Conservation (phyloP, 202 grass and related monocot species). For the Tripidium arundinaceum region DNA sequence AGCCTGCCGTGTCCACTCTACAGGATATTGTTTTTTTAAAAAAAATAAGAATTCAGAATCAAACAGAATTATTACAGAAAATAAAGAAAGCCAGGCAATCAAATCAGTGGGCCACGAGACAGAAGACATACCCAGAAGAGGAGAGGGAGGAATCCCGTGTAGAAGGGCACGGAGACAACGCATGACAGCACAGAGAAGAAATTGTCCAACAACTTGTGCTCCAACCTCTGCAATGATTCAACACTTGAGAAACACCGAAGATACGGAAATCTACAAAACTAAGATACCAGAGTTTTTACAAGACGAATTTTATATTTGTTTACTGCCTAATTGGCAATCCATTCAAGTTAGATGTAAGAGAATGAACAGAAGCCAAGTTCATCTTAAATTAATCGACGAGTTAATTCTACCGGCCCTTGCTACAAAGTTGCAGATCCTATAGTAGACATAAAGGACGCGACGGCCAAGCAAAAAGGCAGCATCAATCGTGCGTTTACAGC, state of each 20-base stretch:
- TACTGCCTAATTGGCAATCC: not conserved
- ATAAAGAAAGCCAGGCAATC: not conserved
- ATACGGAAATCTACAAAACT: not conserved
- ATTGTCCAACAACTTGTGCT: constrained; percentile 69
- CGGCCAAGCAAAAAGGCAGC: too few relatives aligned
- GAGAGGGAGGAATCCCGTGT: too few relatives aligned
- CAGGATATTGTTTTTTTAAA: not conserved
- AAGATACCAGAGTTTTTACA: not conserved
- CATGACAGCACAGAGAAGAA: too few relatives aligned
- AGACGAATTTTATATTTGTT: not conserved
- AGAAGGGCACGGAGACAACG: too few relatives aligned
- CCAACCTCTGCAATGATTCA: constrained; percentile 57
- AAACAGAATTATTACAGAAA: not conserved
- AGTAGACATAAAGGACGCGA: not conserved
- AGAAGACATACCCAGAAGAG: too few relatives aligned
- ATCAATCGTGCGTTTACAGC: not conserved
- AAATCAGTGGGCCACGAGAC: not conserved
- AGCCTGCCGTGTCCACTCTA: constrained; percentile 84
- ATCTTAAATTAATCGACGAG: not conserved
- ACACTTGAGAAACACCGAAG: not conserved
- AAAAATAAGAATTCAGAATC: constrained; percentile 19
- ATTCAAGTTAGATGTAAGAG: not conserved
- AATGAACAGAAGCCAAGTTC: not conserved
- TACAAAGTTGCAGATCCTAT: not conserved
- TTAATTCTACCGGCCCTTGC: not conserved